Evolutionary conservation across 2,329 filamentous ascomycete species (phyloP).

Genomic region (Elsinoe perseae): DNA sequence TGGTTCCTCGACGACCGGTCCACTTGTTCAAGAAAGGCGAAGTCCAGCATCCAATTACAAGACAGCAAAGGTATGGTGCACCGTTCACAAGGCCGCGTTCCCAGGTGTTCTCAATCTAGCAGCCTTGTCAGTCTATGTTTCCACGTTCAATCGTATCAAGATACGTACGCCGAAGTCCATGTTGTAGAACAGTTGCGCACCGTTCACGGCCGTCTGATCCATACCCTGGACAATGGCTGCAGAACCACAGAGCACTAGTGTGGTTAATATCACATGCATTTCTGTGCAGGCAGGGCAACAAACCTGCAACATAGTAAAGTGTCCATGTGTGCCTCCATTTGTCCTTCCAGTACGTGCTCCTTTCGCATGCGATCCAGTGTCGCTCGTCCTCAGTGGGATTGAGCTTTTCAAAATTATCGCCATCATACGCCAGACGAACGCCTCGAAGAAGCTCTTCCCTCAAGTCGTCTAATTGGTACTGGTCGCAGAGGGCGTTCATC

Average conservation of each 20-base stretch:
- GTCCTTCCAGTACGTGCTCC: constrained; percentile 62
- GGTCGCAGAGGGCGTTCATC: constrained; percentile 22
- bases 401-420: constrained; percentile 20
- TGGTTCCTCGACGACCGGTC: constrained; percentile 55
- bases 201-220: constrained; percentile 46
- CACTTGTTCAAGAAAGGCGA: constrained; percentile 52
- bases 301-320: constrained; percentile 58
- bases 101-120: constrained; percentile 22
- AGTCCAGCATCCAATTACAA: constrained; percentile 41
- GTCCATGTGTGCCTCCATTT: constrained; percentile 32
- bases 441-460: constrained; percentile 24
- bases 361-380: constrained; percentile 51
- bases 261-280: constrained; percentile 38
- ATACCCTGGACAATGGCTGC: constrained; percentile 51
- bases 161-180: background rate
- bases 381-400: constrained; percentile 53
- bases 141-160: background rate
- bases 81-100: constrained; percentile 36
- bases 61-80: constrained; percentile 40
- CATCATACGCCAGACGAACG: constrained; percentile 22
- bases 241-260: constrained; percentile 38
- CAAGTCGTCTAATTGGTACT: constrained; percentile 22
- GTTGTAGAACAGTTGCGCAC: constrained; percentile 28
- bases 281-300: constrained; percentile 27
- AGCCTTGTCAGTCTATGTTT: constrained; percentile 7